Base-by-base conservation (phyloP, 805 yeast genomes). In the Candida boleticola region DNA sequence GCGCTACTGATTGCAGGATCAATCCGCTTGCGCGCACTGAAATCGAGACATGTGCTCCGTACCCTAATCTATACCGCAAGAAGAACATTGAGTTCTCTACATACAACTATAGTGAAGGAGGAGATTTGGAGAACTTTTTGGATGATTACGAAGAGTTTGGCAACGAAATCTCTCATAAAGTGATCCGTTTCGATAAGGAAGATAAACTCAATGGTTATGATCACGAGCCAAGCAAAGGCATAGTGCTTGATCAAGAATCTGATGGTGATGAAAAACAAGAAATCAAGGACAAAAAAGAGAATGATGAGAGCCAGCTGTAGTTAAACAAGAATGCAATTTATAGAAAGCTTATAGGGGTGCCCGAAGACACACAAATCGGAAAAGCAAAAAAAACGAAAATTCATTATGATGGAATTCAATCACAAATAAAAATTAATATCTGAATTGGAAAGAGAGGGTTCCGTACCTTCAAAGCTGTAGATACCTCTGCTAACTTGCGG, bases 11-110 rank as follows among this genome's bases (percentile, higher is more conserved):
- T 7, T 13, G 20, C 23, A 21, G 26, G 4, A 41, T 48, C 22
- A 58, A 58, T 36, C 75, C 76, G 3, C 54, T 78, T 23, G 70
- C 79, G 0, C 74, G 76, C 43, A 72, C 79, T 25, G 84, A 79
- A 53, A 73, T 80, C 41, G 83, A 79, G 48, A 76, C 83, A 0
- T 73, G 81, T 46, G 57, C 55, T 18, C 73, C 74, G 4, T 66
- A 60, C 42, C 51, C 60, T 37, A 60, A 61, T 37, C 44, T 68
- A 30, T 53, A 66, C 22, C 60, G 58, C 39, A 57, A 57, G 46
- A 51, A 54, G 34, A 62, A 63, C 39, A 53, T 66, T 19, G 52
- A 53, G 36, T 59, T 68, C 45, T 56, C 64, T 22, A 55, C 60
- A 9, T 68, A 57, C 49, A 56, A 54, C 21, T 51, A 42, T n/a